Evolutionary conservation across 1,139 yeast species (phyloP).

Genomic region (Kodamaea alishanica): DNA sequence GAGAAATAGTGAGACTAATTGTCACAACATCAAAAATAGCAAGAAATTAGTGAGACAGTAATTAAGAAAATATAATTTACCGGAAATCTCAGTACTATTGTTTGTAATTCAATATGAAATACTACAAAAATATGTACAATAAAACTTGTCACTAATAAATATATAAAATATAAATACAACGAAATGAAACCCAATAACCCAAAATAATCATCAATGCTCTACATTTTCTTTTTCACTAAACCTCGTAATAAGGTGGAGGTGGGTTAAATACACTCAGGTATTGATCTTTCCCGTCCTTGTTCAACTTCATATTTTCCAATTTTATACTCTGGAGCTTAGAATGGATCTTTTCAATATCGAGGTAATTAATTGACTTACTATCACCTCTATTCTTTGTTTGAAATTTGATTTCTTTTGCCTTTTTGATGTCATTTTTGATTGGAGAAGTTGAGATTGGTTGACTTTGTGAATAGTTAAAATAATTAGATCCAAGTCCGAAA

Average conservation of each 20-base stretch:
- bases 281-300: slow-evolving; percentile 2
- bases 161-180: too few relatives aligned
- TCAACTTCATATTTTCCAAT: slow-evolving; percentile 10
- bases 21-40: too few relatives aligned
- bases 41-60: too few relatives aligned
- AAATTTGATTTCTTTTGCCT: slow-evolving; percentile 9
- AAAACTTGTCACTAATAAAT: too few relatives aligned
- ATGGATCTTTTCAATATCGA: slow-evolving; percentile 31
- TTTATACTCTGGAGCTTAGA: slow-evolving; percentile 17
- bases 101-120: too few relatives aligned
- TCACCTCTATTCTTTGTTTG: slow-evolving; percentile 13
- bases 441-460: slow-evolving; percentile 23
- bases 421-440: slow-evolving; percentile 13
- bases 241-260: slow-evolving; percentile 15
- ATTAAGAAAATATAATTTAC: too few relatives aligned
- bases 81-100: too few relatives aligned
- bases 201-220: too few relatives aligned
- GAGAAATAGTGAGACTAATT: too few relatives aligned
- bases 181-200: too few relatives aligned
- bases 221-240: slow-evolving; percentile 2
- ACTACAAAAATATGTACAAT: too few relatives aligned
- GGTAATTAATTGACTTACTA: slow-evolving; percentile 30
- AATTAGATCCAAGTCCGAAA: slow-evolving; percentile 38
- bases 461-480: slow-evolving; percentile 29
- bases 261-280: slow-evolving; percentile 11